Percentiles rank a stretch among this genome's conserved stretches.
phyloP scores from a whole-genome alignment of 129 eudicot genomes.

The Ambrosia artemisiifolia region DNA sequence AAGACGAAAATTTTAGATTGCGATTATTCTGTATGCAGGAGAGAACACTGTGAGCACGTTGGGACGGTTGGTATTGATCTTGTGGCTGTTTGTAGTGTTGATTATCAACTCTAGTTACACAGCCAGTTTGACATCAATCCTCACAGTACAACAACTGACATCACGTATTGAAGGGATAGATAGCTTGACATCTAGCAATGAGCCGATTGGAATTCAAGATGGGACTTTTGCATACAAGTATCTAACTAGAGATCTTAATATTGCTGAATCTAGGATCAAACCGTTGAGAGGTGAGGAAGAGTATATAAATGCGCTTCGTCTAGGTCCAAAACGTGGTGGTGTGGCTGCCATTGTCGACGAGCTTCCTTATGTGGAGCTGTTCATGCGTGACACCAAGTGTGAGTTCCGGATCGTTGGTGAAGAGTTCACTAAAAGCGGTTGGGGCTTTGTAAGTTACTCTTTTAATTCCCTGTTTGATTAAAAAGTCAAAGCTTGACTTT shows the following conservation, averaged over 20 bases:
- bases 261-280: constrained; percentile 56
- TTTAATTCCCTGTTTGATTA: neutral
- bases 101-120: constrained; percentile 89
- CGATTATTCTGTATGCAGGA: constrained; percentile 38
- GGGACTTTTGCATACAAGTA: constrained; percentile 79
- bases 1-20: neutral
- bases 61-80: constrained; percentile 75
- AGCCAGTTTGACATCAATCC: constrained; percentile 89
- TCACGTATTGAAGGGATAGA: constrained; percentile 76
- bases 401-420: constrained; percentile 62
- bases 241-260: constrained; percentile 47
- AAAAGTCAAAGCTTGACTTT: constrained; percentile 15
- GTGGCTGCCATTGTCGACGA: constrained; percentile 84
- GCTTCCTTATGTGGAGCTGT: constrained; percentile 78
- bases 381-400: constrained; percentile 62
- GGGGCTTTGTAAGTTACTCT: constrained; percentile 82
- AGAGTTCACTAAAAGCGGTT: constrained; percentile 83
- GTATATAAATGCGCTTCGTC: constrained; percentile 46
- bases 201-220: constrained; percentile 78
- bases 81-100: constrained; percentile 81
- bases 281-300: constrained; percentile 56
- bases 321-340: constrained; percentile 70
- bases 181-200: constrained; percentile 52
- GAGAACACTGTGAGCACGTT: constrained; percentile 80
- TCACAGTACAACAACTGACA: constrained; percentile 72